Percentiles rank a stretch among this genome's conserved stretches.
These are phyloP conservation scores for Uronychia binucleata DNA, from an alignment of 73 alveolate genomes.

Conservation along the genomic window DNA sequence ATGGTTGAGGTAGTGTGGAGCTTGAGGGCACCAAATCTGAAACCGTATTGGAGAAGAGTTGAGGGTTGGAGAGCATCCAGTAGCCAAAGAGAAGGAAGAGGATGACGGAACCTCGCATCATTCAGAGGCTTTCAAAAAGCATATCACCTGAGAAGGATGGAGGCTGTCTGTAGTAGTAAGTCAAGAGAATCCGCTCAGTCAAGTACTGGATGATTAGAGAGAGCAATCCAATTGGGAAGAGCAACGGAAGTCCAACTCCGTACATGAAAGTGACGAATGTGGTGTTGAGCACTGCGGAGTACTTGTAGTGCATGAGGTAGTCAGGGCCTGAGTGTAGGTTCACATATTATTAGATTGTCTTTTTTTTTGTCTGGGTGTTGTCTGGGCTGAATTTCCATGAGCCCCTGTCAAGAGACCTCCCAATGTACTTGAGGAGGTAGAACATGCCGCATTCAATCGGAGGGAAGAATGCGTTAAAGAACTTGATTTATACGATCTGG, in stretches of 20 bases:
- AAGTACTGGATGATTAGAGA: conserved; percentile 32
- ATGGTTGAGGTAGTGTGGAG: too few species aligned
- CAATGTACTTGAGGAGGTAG: conserved; percentile 21
- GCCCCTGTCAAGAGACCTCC: conserved; percentile 38
- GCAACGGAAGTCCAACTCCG: conserved; percentile 61
- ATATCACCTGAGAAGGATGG: conserved; percentile 45
- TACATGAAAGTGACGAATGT: conserved; percentile 66
- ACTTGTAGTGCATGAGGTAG: conserved; percentile 63
- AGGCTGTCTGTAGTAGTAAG: conserved; percentile 63
- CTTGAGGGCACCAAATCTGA: too few species aligned
- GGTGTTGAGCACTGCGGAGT: conserved; percentile 54
- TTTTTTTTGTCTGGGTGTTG: conserved; percentile 38
- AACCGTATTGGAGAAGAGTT: conserved; percentile 48
- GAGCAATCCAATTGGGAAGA: conserved; percentile 55
- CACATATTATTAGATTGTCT: conserved; percentile 49
- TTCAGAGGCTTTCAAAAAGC: neutral
- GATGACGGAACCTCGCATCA: conserved; percentile 11
- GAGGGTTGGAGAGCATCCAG: conserved; percentile 46
- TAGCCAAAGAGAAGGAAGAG: conserved; percentile 19
- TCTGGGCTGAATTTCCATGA: conserved; percentile 4
- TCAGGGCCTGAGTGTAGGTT: conserved; percentile 72
- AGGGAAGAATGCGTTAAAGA: conserved; percentile 61
- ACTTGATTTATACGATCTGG: conserved; percentile 46
- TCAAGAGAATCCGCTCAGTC: conserved; percentile 46
- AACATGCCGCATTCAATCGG: conserved; percentile 49